Conservation (phyloP, 2,329 filamentous ascomycete species). For the Biscogniauxia sp. region DNA sequence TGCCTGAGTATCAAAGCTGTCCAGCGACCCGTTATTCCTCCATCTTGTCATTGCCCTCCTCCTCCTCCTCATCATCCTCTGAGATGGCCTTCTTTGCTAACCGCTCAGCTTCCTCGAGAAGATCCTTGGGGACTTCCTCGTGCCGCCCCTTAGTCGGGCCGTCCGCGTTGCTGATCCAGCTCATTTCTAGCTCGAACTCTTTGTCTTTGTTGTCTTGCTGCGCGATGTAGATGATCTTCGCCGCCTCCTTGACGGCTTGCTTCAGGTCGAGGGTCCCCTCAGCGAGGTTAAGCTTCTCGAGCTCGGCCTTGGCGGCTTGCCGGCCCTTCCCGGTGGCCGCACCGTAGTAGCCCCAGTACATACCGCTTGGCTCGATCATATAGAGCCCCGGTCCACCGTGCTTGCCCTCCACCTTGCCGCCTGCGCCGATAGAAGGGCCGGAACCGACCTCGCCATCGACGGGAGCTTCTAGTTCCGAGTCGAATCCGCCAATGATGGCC, state of each 20-base stretch:
- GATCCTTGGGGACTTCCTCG: constrained; percentile 85
- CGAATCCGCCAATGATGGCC: constrained; percentile 89
- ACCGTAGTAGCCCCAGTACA: constrained; percentile 99
- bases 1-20: neutral
- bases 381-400: constrained; percentile 91
- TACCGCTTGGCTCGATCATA: constrained; percentile 97
- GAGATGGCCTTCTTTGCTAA: constrained; percentile 89
- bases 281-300: constrained; percentile 92
- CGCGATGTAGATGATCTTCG: constrained; percentile 93
- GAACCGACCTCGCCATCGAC: constrained; percentile 89
- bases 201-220: constrained; percentile 99
- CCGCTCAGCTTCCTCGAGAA: constrained; percentile 88
- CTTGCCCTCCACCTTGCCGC: constrained; percentile 73
- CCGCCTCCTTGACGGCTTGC: constrained; percentile 93
- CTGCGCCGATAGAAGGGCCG: constrained; percentile 75
- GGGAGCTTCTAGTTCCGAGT: constrained; percentile 78
- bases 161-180: constrained; percentile 83
- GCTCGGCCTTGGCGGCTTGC: constrained; percentile 94
- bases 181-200: constrained; percentile 99
- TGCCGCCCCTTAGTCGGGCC: constrained; percentile 92
- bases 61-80: constrained; percentile 73
- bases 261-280: constrained; percentile 73
- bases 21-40: constrained; percentile 62
- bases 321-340: constrained; percentile 95
- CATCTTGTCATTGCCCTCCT: constrained; percentile 75